Base-by-base conservation (phyloP, 768 basidiomycete species). In the Leccinum fibrillosum region DNA sequence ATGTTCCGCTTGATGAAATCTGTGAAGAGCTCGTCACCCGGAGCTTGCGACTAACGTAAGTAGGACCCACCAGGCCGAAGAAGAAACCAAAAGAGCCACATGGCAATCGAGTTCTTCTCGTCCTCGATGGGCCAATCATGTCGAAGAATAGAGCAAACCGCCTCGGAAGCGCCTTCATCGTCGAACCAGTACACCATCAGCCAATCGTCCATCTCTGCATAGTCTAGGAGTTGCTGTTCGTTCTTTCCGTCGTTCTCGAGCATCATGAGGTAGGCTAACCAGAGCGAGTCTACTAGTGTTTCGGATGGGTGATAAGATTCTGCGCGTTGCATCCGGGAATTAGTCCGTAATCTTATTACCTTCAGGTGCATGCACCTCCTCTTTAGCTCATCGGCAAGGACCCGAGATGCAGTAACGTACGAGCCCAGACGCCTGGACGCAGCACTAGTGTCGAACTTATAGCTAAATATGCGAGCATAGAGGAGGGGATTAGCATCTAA, bases 41-140 rank as follows among this genome's bases (percentile, higher is more conserved):
- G 49, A 30, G 15, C 26, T 32, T 60, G 26, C 4, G 52, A 44
- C 17, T 39, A 54, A 48, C 10, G 50, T 5, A 57, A 35, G 34
- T 6, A 42, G 26, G 30, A 73, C 85, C 62, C 61, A 87, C 89
- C 81, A 58, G 82, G 80, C 23, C 75, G 77, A 15, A 90, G 68
- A 37, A 91, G 72, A 62, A 89, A 83, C 89, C 89, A 92, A 64
- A 89, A 82, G 17, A 92, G 66, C 90, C 89, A 92, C 82, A 90
- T 86, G 3, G 84, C 87, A 49, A 90, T 68, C 3, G 85, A 76
- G 48, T 78, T 81, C 19, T 77, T 74, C 59, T 77, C 76, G 55
- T 80, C 76, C 51, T 83, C 80, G 37, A 73, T 66, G 0, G 85
- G 86, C 89, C 90, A 92, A 4, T 66, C 60, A 21, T 81, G 80